These are phyloP conservation scores for Zarea fungicola DNA, from an alignment of 2,329 filamentous ascomycete species.

Conservation along the genomic window DNA sequence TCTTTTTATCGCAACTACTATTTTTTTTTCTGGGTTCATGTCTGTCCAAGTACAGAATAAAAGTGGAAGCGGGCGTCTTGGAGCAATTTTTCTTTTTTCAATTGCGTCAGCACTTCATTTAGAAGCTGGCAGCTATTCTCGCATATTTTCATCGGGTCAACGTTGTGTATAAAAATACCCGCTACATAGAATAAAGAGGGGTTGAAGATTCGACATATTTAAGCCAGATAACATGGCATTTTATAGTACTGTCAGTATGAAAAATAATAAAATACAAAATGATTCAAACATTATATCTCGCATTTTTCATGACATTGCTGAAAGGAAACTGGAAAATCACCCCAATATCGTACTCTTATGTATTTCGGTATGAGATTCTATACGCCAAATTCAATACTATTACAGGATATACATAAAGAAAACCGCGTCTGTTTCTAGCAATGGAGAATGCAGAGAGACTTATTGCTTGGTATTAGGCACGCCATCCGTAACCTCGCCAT, in stretches of 20 bases:
- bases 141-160: neutral
- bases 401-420: too few species aligned
- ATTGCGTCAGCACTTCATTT: neutral
- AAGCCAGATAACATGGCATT: slow-evolving; percentile 1
- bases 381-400: too few species aligned
- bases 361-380: too few species aligned
- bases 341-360: too few species aligned
- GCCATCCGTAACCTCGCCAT: slow-evolving; percentile 36
- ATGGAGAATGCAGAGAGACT: too few species aligned
- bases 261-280: neutral
- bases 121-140: neutral
- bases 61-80: slow-evolving; percentile 1
- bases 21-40: slow-evolving; percentile 4
- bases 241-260: neutral
- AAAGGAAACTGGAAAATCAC: too few species aligned
- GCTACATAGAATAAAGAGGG: neutral
- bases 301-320: too few species aligned
- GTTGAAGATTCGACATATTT: neutral
- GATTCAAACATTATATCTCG: neutral
- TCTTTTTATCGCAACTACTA: slow-evolving; percentile 3
- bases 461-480: too few species aligned
- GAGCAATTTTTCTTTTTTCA: slow-evolving; percentile 1
- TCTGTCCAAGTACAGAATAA: neutral
- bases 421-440: too few species aligned
- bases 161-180: neutral